These are phyloP conservation scores for Exserohilum rostratum DNA, from an alignment of 2,329 filamentous ascomycete genomes.

Conservation along the genomic window DNA sequence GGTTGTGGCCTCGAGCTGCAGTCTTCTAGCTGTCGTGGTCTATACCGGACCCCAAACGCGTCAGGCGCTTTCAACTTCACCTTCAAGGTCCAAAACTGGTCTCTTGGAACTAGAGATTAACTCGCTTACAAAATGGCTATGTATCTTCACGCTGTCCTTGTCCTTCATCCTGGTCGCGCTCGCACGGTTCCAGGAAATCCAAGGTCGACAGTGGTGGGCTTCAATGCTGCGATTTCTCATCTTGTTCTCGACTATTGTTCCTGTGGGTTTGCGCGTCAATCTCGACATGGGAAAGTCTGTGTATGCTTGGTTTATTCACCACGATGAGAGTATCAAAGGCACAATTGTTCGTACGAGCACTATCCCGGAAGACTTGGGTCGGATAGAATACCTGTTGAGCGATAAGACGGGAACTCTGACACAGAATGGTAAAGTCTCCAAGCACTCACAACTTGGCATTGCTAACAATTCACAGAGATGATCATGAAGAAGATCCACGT, in stretches of 20 bases:
- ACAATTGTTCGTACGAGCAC: conserved; percentile 96
- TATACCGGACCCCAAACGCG: conserved; percentile 95
- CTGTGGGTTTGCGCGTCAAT: conserved; percentile 94
- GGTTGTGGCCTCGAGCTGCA: conserved; percentile 90
- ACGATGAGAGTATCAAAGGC: conserved; percentile 85
- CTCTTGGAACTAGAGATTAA: conserved; percentile 97
- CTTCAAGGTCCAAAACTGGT: conserved; percentile 91
- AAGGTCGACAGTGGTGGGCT: conserved; percentile 82
- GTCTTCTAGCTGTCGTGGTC: conserved; percentile 84
- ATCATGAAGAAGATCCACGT: conserved; percentile 99
- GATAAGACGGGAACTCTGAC: conserved; percentile 99
- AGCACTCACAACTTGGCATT: conserved; percentile 1
- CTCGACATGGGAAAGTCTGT: conserved; percentile 96
- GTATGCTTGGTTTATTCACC: conserved; percentile 94
- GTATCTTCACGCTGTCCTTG: conserved; percentile 81
- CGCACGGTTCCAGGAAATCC: conserved; percentile 74
- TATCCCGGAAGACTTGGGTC: conserved; percentile 92
- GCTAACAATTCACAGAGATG: conserved; percentile 68
- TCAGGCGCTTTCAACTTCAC: conserved; percentile 88
- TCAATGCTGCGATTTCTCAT: conserved; percentile 98
- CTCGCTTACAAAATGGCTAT: conserved; percentile 93
- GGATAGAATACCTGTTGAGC: conserved; percentile 94
- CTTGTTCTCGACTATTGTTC: conserved; percentile 98
- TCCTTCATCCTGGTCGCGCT: conserved; percentile 88
- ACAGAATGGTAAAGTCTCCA: conserved; percentile 71